Percentiles rank a stretch among this genome's conserved stretches.
Evolutionary conservation across 2,329 filamentous ascomycete genomes (phyloP).

Genomic region (Xylaria sp.): DNA sequence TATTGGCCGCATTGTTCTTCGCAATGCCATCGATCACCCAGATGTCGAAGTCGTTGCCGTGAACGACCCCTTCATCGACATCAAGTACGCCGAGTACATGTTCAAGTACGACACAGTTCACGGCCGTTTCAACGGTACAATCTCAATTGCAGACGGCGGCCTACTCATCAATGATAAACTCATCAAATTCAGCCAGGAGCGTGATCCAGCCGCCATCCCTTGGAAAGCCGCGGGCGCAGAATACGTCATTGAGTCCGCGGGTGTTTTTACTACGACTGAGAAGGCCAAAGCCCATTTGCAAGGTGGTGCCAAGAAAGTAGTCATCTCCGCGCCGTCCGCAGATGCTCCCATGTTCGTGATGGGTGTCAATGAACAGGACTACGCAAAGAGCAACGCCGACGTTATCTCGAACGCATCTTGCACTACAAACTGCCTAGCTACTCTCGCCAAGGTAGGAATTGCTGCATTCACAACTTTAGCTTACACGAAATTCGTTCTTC

Average conservation of each 20-base stretch:
- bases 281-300: conserved; percentile 95
- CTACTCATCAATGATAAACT: conserved; percentile 94
- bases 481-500: background rate
- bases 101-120: conserved; percentile 99
- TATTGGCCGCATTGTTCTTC: conserved; percentile 99
- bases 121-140: conserved; percentile 93
- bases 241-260: conserved; percentile 97
- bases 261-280: conserved; percentile 98
- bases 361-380: conserved; percentile 90
- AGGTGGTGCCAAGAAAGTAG: conserved; percentile 97
- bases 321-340: conserved; percentile 90
- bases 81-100: conserved; percentile 98
- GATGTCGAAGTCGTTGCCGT: conserved; percentile 94
- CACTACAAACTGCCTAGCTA: conserved; percentile 99
- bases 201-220: conserved; percentile 88
- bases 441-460: conserved; percentile 75
- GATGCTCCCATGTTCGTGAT: conserved; percentile 99
- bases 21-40: conserved; percentile 91
- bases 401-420: conserved; percentile 99
- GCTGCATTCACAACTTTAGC: background rate
- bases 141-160: conserved; percentile 73
- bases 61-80: conserved; percentile 99
- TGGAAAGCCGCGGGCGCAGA: conserved; percentile 88
- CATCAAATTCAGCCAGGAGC: conserved; percentile 93
- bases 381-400: conserved; percentile 83